Evolutionary conservation across 2,329 filamentous ascomycete species (phyloP), one percentile per base, ranked within the genome.

Genomic region (Acrocalymma vagum): DNA sequence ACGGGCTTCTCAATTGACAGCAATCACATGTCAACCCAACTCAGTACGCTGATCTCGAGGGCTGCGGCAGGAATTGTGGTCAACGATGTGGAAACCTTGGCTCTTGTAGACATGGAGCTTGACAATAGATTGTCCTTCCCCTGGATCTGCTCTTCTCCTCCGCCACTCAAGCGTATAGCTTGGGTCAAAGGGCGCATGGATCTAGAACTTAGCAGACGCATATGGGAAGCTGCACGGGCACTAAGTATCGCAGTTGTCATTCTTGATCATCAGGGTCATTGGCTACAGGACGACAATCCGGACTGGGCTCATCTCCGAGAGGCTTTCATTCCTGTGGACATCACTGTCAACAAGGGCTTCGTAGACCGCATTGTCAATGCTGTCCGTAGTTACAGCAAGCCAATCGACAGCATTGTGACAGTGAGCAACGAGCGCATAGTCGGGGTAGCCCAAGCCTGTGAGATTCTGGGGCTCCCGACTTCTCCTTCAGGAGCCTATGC

Each of bases 201-300:
- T 16, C 37, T 36, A 17, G 42, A 51, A 17, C 44, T 33, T 29
- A 48, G 62, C n/a, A 64, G 65, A 13, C 38, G 45, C 11, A 64
- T 65, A 2, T 41, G 32, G n/a, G 45, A 23, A 20, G 58, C 64
- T 6, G 69, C 68, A 9, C 32, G 35, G 14, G 67, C 68, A 2
- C 54, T 74, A 3, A 68, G 68, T 3, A 67, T 75, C 23, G 47
- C 51, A 0, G 29, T 75, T 2, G 60, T 74, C 17, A 54, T 74
- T 6, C 23, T 73, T 10, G 72, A 73, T 38, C 40, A 58, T 10
- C 48, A 61, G 0, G 70, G 65, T 5, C 70, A 75, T 49, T 75
- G 71, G 70, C 50, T 74, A n/a, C 46, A 71, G 42, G 49, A 53
- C 71, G 50, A 72, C 5, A 63, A 64, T 4, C 14, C 43, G 53